phyloP scores from a whole-genome alignment of 2,329 filamentous ascomycete genomes.

The Emergomyces orientalis region DNA sequence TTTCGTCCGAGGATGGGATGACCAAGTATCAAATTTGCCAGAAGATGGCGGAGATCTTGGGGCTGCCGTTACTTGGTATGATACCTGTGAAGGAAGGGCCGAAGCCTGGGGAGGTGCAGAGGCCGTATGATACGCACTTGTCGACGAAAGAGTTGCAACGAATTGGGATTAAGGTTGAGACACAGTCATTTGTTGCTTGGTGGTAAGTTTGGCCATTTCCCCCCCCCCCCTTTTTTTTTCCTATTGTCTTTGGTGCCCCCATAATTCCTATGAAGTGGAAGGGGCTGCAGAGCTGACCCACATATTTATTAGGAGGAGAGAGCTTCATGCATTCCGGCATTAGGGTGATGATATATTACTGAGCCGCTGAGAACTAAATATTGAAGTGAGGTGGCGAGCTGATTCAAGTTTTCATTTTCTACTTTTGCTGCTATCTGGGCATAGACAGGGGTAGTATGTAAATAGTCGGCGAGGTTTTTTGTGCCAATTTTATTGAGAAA shows the following conservation, averaged over 20 bases:
- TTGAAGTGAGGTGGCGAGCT: neutral
- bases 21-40: slow-evolving; percentile 88
- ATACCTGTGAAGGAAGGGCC: slow-evolving; percentile 56
- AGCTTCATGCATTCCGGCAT: slow-evolving; percentile 7
- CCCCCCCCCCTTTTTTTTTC: no score
- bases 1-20: slow-evolving; percentile 74
- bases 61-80: slow-evolving; percentile 59
- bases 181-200: slow-evolving; percentile 69
- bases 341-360: neutral
- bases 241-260: neutral
- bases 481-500: no score
- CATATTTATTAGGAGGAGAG: slow-evolving; percentile 3
- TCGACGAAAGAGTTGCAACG: slow-evolving; percentile 65
- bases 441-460: no score
- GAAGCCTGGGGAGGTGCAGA: slow-evolving; percentile 61
- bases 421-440: neutral
- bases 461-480: no score
- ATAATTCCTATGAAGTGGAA: neutral
- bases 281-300: neutral
- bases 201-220: slow-evolving; percentile 45
- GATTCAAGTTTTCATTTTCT: neutral
- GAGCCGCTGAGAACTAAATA: neutral
- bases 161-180: slow-evolving; percentile 63
- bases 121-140: slow-evolving; percentile 82
- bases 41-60: slow-evolving; percentile 69